Evolutionary conservation across 2,329 filamentous ascomycete species (phyloP).

Genomic region (Thielaviopsis euricoi): DNA sequence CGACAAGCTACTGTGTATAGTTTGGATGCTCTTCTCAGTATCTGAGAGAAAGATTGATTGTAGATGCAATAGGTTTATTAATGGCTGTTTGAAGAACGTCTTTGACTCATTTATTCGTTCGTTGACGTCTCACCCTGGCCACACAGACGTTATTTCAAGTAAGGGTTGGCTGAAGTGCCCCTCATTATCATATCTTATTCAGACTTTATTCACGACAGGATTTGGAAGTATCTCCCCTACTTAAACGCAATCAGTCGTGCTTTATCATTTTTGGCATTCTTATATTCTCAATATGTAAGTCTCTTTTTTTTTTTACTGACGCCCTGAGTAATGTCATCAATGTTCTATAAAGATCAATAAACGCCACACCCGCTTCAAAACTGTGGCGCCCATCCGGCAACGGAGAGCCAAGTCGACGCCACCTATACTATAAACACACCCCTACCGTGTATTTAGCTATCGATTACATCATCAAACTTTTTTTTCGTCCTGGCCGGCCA

Average conservation of each 20-base stretch:
- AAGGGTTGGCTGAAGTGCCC: neutral
- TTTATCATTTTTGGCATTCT: no score
- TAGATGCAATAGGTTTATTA: neutral
- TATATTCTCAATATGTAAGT: neutral
- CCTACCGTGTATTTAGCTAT: neutral
- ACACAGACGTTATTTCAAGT: neutral
- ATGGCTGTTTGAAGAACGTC: neutral
- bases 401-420: neutral
- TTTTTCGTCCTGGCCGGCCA: neutral
- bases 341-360: no score
- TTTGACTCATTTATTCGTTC: neutral
- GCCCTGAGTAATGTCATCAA: neutral
- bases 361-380: neutral
- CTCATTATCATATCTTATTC: neutral
- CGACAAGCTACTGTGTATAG: neutral
- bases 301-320: neutral
- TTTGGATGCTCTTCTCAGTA: neutral
- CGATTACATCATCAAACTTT: conserved; percentile 9
- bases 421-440: neutral
- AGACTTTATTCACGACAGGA: no score
- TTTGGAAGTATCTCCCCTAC: no score
- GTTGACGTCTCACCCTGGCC: neutral
- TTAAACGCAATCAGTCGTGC: no score
- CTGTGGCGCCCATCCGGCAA: neutral
- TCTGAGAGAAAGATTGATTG: neutral